Evolutionary conservation across 768 basidiomycete species (phyloP).

Genomic region (Crucibulum laeve): DNA sequence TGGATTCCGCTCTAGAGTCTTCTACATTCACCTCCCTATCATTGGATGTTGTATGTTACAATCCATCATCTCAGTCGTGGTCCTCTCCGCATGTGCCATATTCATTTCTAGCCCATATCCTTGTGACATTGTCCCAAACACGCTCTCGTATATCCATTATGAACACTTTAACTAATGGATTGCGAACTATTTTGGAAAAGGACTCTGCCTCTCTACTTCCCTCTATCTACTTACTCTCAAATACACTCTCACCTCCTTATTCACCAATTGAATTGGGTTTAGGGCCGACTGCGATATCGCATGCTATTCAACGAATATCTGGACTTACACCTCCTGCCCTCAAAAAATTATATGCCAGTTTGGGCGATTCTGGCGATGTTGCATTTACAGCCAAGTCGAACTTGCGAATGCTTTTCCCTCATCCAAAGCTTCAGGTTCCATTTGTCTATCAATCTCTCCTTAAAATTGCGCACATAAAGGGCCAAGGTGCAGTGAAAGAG

Average conservation of each 20-base stretch:
- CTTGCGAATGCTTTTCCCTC: conserved; percentile 68
- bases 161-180: conserved; percentile 67
- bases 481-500: conserved; percentile 68
- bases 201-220: conserved; percentile 69
- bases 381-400: conserved; percentile 81
- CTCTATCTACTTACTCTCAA: conserved; percentile 80
- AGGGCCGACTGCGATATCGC: conserved; percentile 63
- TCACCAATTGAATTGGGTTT: conserved; percentile 65
- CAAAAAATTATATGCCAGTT: conserved; percentile 62
- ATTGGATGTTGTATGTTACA: conserved; percentile 47
- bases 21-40: conserved; percentile 24
- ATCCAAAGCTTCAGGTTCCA: conserved; percentile 59
- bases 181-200: conserved; percentile 62
- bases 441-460: conserved; percentile 66
- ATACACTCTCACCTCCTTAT: conserved; percentile 75
- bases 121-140: conserved; percentile 58
- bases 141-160: conserved; percentile 70
- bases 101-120: conserved; percentile 63
- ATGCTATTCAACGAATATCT: conserved; percentile 69
- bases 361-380: conserved; percentile 85
- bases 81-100: conserved; percentile 49
- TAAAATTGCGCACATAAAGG: conserved; percentile 64
- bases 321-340: conserved; percentile 56
- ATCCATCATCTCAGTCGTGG: conserved; percentile 40
- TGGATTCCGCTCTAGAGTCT: too few species aligned